Conservation (phyloP, 495 filamentous ascomycete species). For the Xylaria intraflava region DNA sequence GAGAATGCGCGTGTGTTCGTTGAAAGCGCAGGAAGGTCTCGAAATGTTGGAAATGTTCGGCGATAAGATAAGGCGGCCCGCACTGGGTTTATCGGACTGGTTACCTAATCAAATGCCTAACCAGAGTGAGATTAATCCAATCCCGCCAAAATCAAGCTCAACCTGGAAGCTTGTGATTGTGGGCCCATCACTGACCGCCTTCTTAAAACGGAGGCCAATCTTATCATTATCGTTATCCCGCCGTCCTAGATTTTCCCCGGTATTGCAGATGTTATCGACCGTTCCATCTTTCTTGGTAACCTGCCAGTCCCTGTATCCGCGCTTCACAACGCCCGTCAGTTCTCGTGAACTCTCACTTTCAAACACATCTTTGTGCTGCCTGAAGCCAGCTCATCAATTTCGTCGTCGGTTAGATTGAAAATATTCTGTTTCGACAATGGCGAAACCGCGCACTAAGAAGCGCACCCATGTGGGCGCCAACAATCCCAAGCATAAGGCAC, state of each 20-base stretch:
- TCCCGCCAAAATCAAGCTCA: no score
- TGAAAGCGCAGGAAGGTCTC: not conserved
- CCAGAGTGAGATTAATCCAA: no score
- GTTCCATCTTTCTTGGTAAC: not conserved
- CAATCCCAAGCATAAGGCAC: conserved; percentile 47
- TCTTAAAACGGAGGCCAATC: conserved; percentile 12
- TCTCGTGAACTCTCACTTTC: not conserved
- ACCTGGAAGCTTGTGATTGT: not conserved
- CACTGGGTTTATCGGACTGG: no score
- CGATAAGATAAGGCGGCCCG: not conserved
- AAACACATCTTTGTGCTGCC: not conserved
- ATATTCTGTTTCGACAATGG: conserved; percentile 48
- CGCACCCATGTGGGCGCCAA: conserved; percentile 71
- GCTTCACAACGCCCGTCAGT: not conserved
- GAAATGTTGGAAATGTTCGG: not conserved
- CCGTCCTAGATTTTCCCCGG: conserved; percentile 6
- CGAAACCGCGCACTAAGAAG: conserved; percentile 77
- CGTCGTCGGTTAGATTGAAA: not conserved
- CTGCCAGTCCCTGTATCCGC: not conserved
- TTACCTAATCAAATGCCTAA: not conserved
- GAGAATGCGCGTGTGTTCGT: no score
- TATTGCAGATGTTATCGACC: no score
- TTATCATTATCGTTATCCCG: not conserved
- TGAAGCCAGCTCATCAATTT: not conserved
- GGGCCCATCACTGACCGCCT: not conserved